phyloP scores from a whole-genome alignment of 257 asterid genomes.

The Handroanthus guayacan region DNA sequence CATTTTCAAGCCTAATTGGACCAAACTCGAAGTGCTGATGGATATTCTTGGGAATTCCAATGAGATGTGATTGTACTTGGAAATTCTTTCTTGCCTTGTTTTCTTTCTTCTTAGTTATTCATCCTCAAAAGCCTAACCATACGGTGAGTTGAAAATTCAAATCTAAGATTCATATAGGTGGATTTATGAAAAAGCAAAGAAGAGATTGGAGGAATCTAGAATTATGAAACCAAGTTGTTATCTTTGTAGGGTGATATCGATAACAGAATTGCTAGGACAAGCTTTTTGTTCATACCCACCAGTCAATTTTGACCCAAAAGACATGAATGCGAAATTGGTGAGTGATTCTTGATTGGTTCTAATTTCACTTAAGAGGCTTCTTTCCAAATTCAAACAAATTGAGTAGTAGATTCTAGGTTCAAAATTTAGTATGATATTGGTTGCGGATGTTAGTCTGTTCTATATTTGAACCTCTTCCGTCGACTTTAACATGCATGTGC shows the following conservation, averaged over 20 bases:
- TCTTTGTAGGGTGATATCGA: not conserved
- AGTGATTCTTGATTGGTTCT: not conserved
- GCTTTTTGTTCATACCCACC: not conserved
- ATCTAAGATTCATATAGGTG: not conserved
- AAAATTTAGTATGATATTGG: not conserved
- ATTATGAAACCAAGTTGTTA: no score
- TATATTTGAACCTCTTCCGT: not conserved
- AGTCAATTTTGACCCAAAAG: not conserved
- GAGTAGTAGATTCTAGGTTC: not conserved
- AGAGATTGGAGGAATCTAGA: not conserved
- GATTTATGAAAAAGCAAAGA: not conserved
- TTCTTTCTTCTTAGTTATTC: not conserved
- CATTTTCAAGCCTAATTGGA: not conserved
- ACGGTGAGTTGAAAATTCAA: not conserved
- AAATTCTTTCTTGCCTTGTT: slow-evolving; percentile 4
- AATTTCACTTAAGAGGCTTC: not conserved
- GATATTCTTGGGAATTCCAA: not conserved
- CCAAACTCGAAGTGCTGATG: not conserved
- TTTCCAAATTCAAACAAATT: not conserved
- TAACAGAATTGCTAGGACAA: not conserved
- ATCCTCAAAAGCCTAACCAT: not conserved
- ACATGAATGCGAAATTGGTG: not conserved
- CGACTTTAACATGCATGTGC: not conserved
- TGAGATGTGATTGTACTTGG: no score
- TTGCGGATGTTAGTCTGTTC: not conserved